These are phyloP conservation scores for Prunus davidiana DNA, from an alignment of 306 rosid species.

Conservation along the genomic window DNA sequence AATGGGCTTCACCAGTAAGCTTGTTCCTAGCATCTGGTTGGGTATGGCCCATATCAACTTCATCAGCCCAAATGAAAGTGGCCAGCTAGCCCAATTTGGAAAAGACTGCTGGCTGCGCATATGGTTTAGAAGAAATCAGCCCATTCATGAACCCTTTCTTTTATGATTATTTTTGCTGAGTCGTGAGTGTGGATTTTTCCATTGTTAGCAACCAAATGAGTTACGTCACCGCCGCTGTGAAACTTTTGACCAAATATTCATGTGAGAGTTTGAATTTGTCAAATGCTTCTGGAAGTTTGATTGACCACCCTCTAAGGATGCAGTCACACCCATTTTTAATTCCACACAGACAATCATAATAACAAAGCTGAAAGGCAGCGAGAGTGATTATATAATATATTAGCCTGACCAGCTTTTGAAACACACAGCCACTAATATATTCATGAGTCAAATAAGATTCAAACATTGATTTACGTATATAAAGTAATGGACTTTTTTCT, in stretches of 20 bases:
- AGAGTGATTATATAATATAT: background rate
- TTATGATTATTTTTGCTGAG: background rate
- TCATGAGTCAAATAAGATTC: background rate
- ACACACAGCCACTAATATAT: background rate
- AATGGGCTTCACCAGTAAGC: background rate
- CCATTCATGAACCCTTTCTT: background rate
- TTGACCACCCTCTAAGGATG: background rate
- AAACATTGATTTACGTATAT: too few species aligned
- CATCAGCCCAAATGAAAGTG: background rate
- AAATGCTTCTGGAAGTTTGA: conserved; percentile 31
- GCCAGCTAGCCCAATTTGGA: background rate
- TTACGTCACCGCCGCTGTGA: background rate
- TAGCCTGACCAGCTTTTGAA: conserved; percentile 28
- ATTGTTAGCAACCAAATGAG: background rate
- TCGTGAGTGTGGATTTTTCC: background rate
- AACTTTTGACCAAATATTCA: conserved; percentile 19
- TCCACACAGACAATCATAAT: background rate
- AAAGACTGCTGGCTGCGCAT: background rate
- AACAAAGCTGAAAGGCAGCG: background rate
- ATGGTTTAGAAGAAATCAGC: background rate
- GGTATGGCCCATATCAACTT: background rate
- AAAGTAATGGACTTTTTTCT: too few species aligned
- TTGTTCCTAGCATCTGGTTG: background rate
- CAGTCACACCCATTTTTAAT: background rate
- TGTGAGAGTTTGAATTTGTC: conserved; percentile 16